These are phyloP conservation scores for Xylaria digitata DNA, from an alignment of 2,329 filamentous ascomycete species.

Conservation along the genomic window DNA sequence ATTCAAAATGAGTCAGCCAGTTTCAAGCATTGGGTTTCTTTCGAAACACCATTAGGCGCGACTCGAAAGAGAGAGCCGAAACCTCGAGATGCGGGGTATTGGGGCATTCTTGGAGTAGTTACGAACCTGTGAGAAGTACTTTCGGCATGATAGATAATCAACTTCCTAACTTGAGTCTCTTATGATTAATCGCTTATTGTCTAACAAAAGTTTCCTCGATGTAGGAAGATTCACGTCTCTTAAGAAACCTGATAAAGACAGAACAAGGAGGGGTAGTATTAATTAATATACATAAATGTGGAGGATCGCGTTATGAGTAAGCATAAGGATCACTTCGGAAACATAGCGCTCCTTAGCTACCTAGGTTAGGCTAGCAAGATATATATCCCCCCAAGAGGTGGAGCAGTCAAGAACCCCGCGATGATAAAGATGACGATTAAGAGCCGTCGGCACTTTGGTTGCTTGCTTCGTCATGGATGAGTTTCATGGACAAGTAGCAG, in stretches of 20 bases:
- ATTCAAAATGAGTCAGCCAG: constrained; percentile 21
- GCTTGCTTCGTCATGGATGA: neutral
- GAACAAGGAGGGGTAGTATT: constrained; percentile 1
- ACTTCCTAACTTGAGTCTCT: neutral
- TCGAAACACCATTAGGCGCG: constrained; percentile 1
- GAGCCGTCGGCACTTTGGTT: neutral
- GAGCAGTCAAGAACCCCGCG: constrained; percentile 22
- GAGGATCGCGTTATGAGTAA: constrained; percentile 18
- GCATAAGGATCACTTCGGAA: constrained; percentile 11
- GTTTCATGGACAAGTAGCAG: neutral
- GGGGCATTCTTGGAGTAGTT: constrained; percentile 1
- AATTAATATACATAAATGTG: constrained; percentile 12
- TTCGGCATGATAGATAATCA: constrained; percentile 55
- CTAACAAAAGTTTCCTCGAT: neutral
- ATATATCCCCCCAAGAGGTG: neutral
- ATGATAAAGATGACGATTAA: constrained; percentile 13
- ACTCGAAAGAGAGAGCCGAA: neutral
- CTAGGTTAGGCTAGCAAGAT: constrained; percentile 19
- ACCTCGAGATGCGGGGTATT: constrained; percentile 6
- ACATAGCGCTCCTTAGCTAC: constrained; percentile 13
- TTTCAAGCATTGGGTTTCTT: constrained; percentile 4
- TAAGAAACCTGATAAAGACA: neutral
- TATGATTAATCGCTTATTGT: constrained; percentile 1
- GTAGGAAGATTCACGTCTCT: constrained; percentile 6
- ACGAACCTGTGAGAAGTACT: constrained; percentile 59